Conservation (phyloP, 2,329 filamentous ascomycete species). For the Cladobotryum mycophilum region DNA sequence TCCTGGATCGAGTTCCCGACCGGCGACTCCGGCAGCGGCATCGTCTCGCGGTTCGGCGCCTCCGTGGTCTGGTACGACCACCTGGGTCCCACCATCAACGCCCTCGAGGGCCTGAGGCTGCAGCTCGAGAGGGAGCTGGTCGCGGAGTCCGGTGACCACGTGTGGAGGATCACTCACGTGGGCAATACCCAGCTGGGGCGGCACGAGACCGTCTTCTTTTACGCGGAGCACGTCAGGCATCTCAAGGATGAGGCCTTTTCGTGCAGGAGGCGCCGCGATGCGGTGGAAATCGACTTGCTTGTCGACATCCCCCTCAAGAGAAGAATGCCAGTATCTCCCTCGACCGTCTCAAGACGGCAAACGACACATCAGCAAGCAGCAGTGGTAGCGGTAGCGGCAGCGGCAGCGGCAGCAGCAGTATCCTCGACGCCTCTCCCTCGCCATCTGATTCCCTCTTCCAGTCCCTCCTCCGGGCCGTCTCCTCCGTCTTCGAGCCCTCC, state of each 20-base stretch:
- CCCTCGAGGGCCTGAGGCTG: slow-evolving; percentile 53
- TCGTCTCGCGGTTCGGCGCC: slow-evolving; percentile 27
- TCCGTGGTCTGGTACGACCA: slow-evolving; percentile 30
- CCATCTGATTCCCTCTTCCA: slow-evolving; percentile 38
- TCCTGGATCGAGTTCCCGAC: slow-evolving; percentile 60
- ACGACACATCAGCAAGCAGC: slow-evolving; percentile 9
- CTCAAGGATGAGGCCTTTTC: slow-evolving; percentile 80
- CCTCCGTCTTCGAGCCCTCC: slow-evolving; percentile 37
- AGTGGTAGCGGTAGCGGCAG: too few relatives aligned
- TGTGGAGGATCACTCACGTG: slow-evolving; percentile 71
- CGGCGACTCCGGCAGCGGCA: slow-evolving; percentile 30
- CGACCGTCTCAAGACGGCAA: slow-evolving; percentile 5
- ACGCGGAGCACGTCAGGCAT: slow-evolving; percentile 67
- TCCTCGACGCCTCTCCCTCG: slow-evolving; percentile 11
- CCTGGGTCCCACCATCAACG: slow-evolving; percentile 40
- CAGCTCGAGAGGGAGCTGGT: slow-evolving; percentile 61
- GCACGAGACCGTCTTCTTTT: slow-evolving; percentile 80
- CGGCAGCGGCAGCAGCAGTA: slow-evolving; percentile 3
- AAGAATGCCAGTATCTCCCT: slow-evolving; percentile 20
- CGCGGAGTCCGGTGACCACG: slow-evolving; percentile 35
- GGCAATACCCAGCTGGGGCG: slow-evolving; percentile 76
- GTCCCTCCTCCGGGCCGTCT: slow-evolving; percentile 40
- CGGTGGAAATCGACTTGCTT: slow-evolving; percentile 66
- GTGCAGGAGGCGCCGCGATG: slow-evolving; percentile 63
- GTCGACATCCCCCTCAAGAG: slow-evolving; percentile 21